Percentiles rank a stretch among this genome's conserved stretches.
These are phyloP conservation scores for Wallacemonas sp. DNA, from an alignment of 208 protist genomes.

Conservation along the genomic window DNA sequence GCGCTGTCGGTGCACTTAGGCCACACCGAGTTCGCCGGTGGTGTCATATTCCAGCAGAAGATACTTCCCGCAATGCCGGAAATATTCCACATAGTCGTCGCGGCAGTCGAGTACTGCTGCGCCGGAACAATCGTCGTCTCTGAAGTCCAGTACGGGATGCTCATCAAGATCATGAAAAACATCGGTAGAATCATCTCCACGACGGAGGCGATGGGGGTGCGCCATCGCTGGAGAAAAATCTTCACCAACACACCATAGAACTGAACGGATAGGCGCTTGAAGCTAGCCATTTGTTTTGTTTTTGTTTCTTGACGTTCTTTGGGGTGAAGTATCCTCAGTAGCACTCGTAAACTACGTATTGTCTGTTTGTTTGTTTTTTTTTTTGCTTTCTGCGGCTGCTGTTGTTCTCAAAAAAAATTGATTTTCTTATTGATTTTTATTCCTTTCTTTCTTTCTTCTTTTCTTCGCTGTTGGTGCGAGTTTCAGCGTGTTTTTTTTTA, in stretches of 20 bases:
- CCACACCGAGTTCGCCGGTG: not conserved
- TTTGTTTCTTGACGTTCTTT: constrained; percentile 13
- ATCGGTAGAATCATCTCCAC: constrained; percentile 68
- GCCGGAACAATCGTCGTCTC: constrained; percentile 21
- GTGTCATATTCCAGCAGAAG: constrained; percentile 28
- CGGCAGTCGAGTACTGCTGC: constrained; percentile 26
- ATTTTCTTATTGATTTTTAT: constrained; percentile 2
- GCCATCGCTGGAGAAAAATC: constrained; percentile 53
- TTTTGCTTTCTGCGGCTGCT: no score
- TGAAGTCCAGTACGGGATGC: constrained; percentile 58
- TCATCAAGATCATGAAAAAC: constrained; percentile 57
- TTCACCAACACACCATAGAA: constrained; percentile 72
- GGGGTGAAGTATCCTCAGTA: no score
- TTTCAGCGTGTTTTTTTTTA: constrained; percentile 8
- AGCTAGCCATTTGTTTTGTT: constrained; percentile 5
- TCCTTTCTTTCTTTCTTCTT: constrained; percentile 14
- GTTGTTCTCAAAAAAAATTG: constrained; percentile 14
- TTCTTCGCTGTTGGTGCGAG: constrained; percentile 16
- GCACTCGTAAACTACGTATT: no score
- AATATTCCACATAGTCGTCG: constrained; percentile 15
- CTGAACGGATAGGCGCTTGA: constrained; percentile 47
- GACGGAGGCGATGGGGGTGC: constrained; percentile 48
- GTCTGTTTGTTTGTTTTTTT: not conserved
- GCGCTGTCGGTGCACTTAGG: constrained; percentile 16
- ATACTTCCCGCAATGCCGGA: constrained; percentile 11